phyloP scores from a whole-genome alignment of 805 yeast species.

The Suhomyces sp. region DNA sequence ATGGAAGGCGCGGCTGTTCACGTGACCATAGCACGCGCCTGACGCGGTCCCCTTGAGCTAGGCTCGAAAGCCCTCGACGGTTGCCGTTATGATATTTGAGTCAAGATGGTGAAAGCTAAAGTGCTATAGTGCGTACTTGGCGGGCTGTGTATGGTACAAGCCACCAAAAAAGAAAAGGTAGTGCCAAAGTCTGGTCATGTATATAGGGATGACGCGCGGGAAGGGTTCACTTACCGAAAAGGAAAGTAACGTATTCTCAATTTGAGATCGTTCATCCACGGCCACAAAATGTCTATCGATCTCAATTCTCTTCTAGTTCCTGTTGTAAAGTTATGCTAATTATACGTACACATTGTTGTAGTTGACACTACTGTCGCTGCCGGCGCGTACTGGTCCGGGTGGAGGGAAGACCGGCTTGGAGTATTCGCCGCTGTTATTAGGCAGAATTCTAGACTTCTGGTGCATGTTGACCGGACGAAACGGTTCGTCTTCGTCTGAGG shows the following conservation, averaged over 20 bases:
- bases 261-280: not conserved
- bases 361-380: constrained; percentile 36
- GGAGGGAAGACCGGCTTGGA: constrained; percentile 29
- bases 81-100: not conserved
- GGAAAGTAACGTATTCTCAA: not conserved
- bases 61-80: not conserved
- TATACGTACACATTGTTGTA: constrained; percentile 27
- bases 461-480: constrained; percentile 8
- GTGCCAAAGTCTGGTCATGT: not conserved
- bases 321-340: not conserved
- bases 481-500: constrained; percentile 41
- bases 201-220: not conserved
- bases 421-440: constrained; percentile 5
- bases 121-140: not conserved
- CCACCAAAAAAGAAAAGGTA: not conserved
- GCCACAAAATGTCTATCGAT: not conserved
- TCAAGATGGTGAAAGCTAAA: not conserved
- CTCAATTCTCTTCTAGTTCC: not conserved
- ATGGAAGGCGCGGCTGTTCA: not conserved
- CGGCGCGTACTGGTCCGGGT: constrained; percentile 26
- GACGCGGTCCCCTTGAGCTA: not conserved
- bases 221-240: not conserved
- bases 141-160: not conserved
- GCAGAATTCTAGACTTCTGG: constrained; percentile 1
- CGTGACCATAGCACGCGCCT: not conserved